Base-by-base conservation (phyloP, 805 yeast genomes). In the Cyberlindnera japonica region DNA sequence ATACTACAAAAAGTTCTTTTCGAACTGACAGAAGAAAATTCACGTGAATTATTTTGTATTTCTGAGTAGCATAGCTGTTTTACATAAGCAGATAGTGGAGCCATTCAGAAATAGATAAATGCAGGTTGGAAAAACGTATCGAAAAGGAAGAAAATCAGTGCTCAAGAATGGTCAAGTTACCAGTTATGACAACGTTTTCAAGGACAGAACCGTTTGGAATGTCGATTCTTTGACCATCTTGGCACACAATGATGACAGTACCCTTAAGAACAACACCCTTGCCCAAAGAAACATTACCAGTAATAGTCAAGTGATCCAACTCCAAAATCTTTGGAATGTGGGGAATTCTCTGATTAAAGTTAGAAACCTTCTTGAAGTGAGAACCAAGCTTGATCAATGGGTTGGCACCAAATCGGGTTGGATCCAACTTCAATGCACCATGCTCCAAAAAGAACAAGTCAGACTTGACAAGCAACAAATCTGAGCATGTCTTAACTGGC, bases 401-500 rank as follows among this genome's bases (percentile, higher is more conserved):
- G 53, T 87, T 84, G 45, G 95, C 79, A 57, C 88, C 95, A 55
- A 83, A 91, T 68, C 99, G 81, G 40, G 81, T 69, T 38, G 90
- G 81, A 59, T 88, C 91, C 62, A 91, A 69, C 53, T 74, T 81
- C 55, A 93, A 76, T 12, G 95, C 83, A 61, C 99, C 98, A 60
- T 89, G 97, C 62, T 83, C 86, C 63, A 93, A 74, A 60, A 74
- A 77, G 73, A 91, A 93, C 59, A 93, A 75, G 64, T 93, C 98
- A 9, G 97, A 89, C 69, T 93, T 93, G 50, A 93, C 99, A 58
- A 93, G 75, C 55, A 93, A 71, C 66, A 93, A 71, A 65, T 93
- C 99, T 6, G 97, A 89, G 65, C 93, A 88, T 15, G 99, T 93
- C 74, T 93, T 93, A 56, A 93, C 99, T 13, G 99, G 99, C 69